These are phyloP conservation scores for Fusarium brachygibbosum DNA, from an alignment of 2,329 filamentous ascomycete genomes.

Conservation along the genomic window DNA sequence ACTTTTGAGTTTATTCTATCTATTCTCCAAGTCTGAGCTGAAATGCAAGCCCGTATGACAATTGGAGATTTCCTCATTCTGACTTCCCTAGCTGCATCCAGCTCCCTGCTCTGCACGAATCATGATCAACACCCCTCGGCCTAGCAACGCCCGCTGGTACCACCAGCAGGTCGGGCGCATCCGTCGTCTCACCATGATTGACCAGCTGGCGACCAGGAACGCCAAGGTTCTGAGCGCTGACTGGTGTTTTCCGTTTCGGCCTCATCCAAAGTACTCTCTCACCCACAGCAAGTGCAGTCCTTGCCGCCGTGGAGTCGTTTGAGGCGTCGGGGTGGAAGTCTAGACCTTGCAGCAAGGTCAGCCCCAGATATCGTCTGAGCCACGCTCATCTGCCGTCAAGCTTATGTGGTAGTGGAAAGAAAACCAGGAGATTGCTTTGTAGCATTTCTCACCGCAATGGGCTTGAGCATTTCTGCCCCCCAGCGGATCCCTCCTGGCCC, in stretches of 20 bases:
- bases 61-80: conserved; percentile 40
- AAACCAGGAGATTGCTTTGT: conserved; percentile 19
- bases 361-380: conserved; percentile 48
- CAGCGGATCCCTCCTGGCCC: conserved; percentile 25
- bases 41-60: conserved; percentile 33
- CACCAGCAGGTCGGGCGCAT: conserved; percentile 33
- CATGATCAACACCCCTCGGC: conserved; percentile 20
- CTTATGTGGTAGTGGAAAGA: conserved; percentile 31
- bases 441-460: conserved; percentile 12
- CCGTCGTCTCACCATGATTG: conserved; percentile 44
- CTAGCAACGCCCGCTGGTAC: conserved; percentile 42
- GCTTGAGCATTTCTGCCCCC: conserved; percentile 21
- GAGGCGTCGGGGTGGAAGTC: conserved; percentile 38
- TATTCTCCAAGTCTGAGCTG: conserved; percentile 35
- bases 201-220: conserved; percentile 37
- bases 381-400: conserved; percentile 47
- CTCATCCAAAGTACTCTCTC: conserved; percentile 7
- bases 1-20: conserved; percentile 18
- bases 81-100: conserved; percentile 42
- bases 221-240: conserved; percentile 15
- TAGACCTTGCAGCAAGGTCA: conserved; percentile 43
- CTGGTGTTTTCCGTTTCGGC: conserved; percentile 12
- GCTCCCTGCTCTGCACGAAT: conserved; percentile 43
- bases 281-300: conserved; percentile 11
- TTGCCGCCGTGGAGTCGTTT: conserved; percentile 36